Evolutionary conservation across 805 yeast genomes (phyloP), one percentile per base, ranked within the genome.

Genomic region (Starmerella tilneyi): DNA sequence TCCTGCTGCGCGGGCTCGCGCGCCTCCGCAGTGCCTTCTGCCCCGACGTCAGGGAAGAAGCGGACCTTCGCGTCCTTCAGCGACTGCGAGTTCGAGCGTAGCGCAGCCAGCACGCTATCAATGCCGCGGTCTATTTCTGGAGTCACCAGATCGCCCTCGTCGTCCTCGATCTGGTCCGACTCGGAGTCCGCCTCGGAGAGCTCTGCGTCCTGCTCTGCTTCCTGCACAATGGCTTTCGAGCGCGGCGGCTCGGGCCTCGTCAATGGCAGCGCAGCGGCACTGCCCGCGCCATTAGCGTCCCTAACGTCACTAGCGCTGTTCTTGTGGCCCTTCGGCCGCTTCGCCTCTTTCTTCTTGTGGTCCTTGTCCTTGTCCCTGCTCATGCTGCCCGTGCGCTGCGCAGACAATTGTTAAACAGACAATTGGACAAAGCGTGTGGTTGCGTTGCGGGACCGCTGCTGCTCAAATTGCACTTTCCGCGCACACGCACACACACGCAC

Each of bases 41-140:
- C 66, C 19, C 72, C 79, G 3, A 78, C 72, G 17, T 79, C 82
- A 3, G 79, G 80, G 62, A 83, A 89, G 58, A 92, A 92, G 57
- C 71, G 75, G 9, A 73, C 77, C 15, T 73, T 66, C n/a, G 79
- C 78, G 59, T 89, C 79, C 50, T 80, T 70, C 32, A 89, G 68
- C 7, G 24, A 11, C 16, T 67, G 58, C 3, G 74, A 70, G 47
- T 92, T 89, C 43, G 84, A 78, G 57, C 75, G 77, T 48, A 92
- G 72, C 0, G 95, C 81, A 15, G 66, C 58, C 41, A 92, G 63
- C 2, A 92, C 94, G 34, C 78, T 71, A 42, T 72, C 69, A 53
- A 92, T 78, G 20, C 94, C 94, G 16, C 70, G 63, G 51, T 92
- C 96, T 9, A 92, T 84, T 41, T 82, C 86, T 39, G 76, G 85